Conservation (phyloP, 345 rosid genomes). For the Eucalyptus microcorys region DNA sequence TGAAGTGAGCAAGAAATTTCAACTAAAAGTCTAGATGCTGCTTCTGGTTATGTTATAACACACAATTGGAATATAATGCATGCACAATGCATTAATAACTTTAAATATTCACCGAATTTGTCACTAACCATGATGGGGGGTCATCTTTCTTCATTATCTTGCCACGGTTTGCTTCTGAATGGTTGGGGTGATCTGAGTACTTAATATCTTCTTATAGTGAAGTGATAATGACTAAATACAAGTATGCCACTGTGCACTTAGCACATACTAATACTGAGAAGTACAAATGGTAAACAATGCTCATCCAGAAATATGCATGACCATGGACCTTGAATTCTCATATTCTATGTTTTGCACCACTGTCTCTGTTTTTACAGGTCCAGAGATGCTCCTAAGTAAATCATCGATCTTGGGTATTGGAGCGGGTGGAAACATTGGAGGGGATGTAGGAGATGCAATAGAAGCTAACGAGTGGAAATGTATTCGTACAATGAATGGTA, state of each 20-base stretch:
- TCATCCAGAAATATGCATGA: neutral
- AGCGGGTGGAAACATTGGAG: constrained; percentile 37
- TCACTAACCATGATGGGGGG: neutral
- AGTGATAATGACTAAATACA: neutral
- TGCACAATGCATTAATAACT: neutral
- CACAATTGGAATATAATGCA: neutral
- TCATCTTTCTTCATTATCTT: neutral
- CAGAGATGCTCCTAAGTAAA: constrained; percentile 70
- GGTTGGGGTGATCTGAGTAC: neutral
- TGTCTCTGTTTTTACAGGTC: constrained; percentile 34
- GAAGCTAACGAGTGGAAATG: constrained; percentile 93
- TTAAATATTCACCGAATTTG: neutral
- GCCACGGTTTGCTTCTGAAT: neutral
- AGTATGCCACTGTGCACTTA: neutral
- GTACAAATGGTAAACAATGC: neutral
- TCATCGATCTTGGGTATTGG: constrained; percentile 41
- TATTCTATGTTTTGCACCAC: neutral
- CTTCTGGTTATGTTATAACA: neutral
- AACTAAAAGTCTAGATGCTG: neutral
- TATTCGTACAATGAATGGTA: constrained; percentile 78
- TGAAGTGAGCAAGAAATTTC: neutral
- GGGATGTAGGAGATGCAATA: constrained; percentile 75
- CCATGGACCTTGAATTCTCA: neutral
- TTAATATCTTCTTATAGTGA: neutral
- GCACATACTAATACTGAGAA: neutral